These are phyloP conservation scores for Elsinoe batatas DNA, from an alignment of 2,329 filamentous ascomycete genomes.

Conservation along the genomic window DNA sequence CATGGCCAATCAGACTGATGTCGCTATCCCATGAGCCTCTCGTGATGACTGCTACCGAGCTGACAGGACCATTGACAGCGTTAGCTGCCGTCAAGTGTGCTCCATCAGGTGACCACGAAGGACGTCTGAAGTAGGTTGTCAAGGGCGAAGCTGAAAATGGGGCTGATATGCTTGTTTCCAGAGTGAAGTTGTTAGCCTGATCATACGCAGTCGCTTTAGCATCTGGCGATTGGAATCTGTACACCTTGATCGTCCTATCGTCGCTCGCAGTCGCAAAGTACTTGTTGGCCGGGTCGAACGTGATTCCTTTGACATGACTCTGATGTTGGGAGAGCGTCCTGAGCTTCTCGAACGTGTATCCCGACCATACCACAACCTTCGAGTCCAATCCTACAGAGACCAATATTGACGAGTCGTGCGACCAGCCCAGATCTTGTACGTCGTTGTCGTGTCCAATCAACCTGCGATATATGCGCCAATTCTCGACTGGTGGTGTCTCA, in stretches of 20 bases:
- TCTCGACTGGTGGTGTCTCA: slow-evolving; percentile 87
- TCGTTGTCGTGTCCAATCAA: slow-evolving; percentile 97
- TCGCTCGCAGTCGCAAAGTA: slow-evolving; percentile 98
- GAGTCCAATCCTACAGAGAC: slow-evolving; percentile 95
- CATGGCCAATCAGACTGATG: slow-evolving; percentile 94
- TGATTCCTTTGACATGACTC: slow-evolving; percentile 97
- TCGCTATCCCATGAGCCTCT: slow-evolving; percentile 89
- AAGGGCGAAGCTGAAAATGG: slow-evolving; percentile 88
- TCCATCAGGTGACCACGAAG: slow-evolving; percentile 95
- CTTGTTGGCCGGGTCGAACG: slow-evolving; percentile 96
- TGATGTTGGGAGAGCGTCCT: slow-evolving; percentile 89
- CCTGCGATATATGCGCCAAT: slow-evolving; percentile 91
- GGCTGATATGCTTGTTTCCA: slow-evolving; percentile 80
- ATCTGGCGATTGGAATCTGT: slow-evolving; percentile 81
- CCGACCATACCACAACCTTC: slow-evolving; percentile 97
- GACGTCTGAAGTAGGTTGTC: slow-evolving; percentile 92
- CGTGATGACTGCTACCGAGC: slow-evolving; percentile 91
- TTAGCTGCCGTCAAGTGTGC: slow-evolving; percentile 96
- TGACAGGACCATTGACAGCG: slow-evolving; percentile 92
- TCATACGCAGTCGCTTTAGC: slow-evolving; percentile 91
- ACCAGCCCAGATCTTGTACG: slow-evolving; percentile 96
- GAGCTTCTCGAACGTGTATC: slow-evolving; percentile 93
- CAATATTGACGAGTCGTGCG: slow-evolving; percentile 85
- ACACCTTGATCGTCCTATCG: slow-evolving; percentile 92
- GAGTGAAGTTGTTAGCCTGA: slow-evolving; percentile 90